Conservation (phyloP, 2,329 filamentous ascomycete species). For the Cladophialophora carrionii region DNA sequence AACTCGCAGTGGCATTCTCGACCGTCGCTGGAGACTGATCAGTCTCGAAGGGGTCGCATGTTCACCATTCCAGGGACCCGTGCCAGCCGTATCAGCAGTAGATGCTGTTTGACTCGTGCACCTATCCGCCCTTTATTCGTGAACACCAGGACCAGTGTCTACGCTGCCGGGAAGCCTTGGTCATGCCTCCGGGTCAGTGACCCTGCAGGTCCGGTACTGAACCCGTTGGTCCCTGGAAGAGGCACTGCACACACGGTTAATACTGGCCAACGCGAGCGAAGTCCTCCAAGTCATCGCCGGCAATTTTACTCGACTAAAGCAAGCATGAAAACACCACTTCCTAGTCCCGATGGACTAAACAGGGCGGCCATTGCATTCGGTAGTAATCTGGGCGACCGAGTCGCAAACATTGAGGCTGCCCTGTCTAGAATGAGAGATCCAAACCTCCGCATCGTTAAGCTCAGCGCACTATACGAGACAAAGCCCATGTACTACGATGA, state of each 20-base stretch:
- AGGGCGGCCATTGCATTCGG: constrained; percentile 82
- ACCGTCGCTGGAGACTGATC: background rate
- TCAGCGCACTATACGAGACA: constrained; percentile 91
- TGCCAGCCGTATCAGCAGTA: background rate
- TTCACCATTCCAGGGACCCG: background rate
- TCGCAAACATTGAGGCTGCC: constrained; percentile 82
- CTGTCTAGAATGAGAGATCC: constrained; percentile 74
- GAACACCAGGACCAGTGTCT: background rate
- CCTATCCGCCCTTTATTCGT: background rate
- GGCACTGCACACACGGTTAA: background rate
- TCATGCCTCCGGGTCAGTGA: background rate
- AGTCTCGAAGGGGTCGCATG: background rate
- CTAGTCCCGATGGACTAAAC: constrained; percentile 7
- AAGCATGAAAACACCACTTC: constrained; percentile 15
- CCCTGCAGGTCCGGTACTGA: background rate
- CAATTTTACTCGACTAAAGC: background rate
- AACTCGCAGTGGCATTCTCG: background rate
- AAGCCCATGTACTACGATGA: constrained; percentile 95
- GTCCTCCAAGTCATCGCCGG: background rate
- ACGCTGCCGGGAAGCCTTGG: background rate
- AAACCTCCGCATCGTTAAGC: constrained; percentile 73
- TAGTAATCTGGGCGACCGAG: constrained; percentile 84
- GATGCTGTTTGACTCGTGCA: background rate
- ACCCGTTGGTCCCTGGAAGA: background rate
- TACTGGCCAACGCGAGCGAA: background rate